Evolutionary conservation across 495 filamentous ascomycete species (phyloP).

Genomic region (Acidomyces sp.): DNA sequence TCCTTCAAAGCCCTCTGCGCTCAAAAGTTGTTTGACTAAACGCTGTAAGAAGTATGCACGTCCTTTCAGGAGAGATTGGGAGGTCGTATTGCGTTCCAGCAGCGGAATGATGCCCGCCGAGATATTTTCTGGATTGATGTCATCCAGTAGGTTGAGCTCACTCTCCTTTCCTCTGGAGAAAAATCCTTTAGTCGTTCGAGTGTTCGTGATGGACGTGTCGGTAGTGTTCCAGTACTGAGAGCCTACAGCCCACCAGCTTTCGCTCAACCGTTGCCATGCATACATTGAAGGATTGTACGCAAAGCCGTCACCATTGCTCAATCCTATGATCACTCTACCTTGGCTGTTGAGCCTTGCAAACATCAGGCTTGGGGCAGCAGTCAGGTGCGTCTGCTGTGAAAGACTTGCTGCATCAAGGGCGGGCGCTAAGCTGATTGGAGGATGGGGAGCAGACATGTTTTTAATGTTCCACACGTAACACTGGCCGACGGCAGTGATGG

Average conservation of each 20-base stretch:
- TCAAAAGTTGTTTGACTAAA: constrained; percentile 70
- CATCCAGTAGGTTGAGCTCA: constrained; percentile 33
- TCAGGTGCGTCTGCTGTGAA: constrained; percentile 48
- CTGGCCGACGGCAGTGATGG: constrained; percentile 75
- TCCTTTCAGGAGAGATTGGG: constrained; percentile 80
- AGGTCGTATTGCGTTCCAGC: constrained; percentile 87
- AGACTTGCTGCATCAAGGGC: constrained; percentile 77
- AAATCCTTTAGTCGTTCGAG: neutral
- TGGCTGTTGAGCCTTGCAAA: constrained; percentile 81
- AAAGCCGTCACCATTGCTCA: constrained; percentile 89
- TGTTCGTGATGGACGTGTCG: constrained; percentile 24
- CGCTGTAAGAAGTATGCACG: constrained; percentile 79
- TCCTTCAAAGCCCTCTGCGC: constrained; percentile 77
- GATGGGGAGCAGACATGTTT: constrained; percentile 66
- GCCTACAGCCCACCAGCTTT: constrained; percentile 95
- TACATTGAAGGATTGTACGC: constrained; percentile 70
- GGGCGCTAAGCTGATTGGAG: constrained; percentile 79
- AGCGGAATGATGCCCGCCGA: constrained; percentile 86
- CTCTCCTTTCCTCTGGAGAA: constrained; percentile 31
- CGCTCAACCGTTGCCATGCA: constrained; percentile 87
- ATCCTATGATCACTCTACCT: constrained; percentile 67
- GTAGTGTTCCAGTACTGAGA: constrained; percentile 98
- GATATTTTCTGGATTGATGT: constrained; percentile 46
- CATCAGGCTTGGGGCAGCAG: constrained; percentile 63
- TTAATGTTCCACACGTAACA: constrained; percentile 91